These are phyloP conservation scores for Alternaria brassicicola DNA, from an alignment of 2,329 filamentous ascomycete species.

Conservation along the genomic window DNA sequence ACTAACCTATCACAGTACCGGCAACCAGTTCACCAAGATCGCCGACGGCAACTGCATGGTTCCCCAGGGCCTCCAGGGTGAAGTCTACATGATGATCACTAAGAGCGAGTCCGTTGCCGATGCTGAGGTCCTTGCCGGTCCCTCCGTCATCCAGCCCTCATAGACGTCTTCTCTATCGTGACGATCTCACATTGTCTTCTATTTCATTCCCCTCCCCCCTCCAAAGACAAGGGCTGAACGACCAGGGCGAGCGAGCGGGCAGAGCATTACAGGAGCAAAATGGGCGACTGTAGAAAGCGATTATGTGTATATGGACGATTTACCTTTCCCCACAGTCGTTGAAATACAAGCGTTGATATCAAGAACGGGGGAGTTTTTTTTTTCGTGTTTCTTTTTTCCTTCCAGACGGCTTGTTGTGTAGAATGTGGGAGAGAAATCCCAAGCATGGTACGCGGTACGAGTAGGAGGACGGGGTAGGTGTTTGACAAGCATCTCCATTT, in stretches of 20 bases:
- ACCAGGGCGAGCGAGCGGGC: slow-evolving; percentile 4
- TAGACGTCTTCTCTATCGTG: slow-evolving; percentile 25
- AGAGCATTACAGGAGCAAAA: slow-evolving; percentile 11
- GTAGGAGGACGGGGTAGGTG: neutral
- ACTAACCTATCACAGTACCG: slow-evolving; percentile 41
- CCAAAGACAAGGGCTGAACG: slow-evolving; percentile 2
- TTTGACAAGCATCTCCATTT: too few species aligned
- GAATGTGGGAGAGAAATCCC: slow-evolving; percentile 19
- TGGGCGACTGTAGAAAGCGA: slow-evolving; percentile 11
- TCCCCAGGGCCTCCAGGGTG: slow-evolving; percentile 66
- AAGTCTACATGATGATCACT: slow-evolving; percentile 71
- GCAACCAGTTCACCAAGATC: slow-evolving; percentile 62
- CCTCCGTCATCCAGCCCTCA: slow-evolving; percentile 49
- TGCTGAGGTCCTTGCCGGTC: slow-evolving; percentile 65
- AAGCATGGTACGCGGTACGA: neutral
- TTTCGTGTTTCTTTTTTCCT: slow-evolving; percentile 6
- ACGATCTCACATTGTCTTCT: slow-evolving; percentile 11
- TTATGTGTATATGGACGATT: slow-evolving; percentile 33
- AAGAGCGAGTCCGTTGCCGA: slow-evolving; percentile 50
- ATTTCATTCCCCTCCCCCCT: slow-evolving; percentile 3
- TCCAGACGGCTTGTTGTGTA: slow-evolving; percentile 1
- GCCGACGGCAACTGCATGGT: slow-evolving; percentile 63
- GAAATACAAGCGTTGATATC: slow-evolving; percentile 47
- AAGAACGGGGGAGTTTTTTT: too few species aligned
- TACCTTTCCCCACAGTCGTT: slow-evolving; percentile 44